A percentile compares a stretch with the other conserved stretches of the same genome.
Conservation (phyloP, 345 rosid species). For the Eucalyptus pauciflora region DNA sequence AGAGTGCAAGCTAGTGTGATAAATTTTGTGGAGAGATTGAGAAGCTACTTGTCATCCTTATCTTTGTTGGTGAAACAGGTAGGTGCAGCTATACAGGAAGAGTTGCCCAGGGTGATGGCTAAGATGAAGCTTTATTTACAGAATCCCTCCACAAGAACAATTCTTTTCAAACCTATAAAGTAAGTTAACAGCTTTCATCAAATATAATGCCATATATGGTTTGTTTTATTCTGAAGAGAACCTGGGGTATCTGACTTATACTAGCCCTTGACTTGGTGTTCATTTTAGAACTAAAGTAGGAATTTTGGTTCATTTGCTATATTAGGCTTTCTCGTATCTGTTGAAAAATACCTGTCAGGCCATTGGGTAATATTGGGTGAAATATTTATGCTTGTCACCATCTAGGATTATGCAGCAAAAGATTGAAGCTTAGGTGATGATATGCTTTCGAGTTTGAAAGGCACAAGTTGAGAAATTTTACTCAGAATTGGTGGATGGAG, state of each 20-base stretch:
- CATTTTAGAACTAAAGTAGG: background rate
- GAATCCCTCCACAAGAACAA: slow-evolving; percentile 71
- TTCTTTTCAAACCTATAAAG: slow-evolving; percentile 94
- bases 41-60: background rate
- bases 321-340: background rate
- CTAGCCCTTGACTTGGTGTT: background rate
- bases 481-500: background rate
- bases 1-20: background rate
- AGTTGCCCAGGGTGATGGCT: slow-evolving; percentile 54
- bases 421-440: background rate
- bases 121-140: slow-evolving; percentile 94
- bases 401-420: background rate
- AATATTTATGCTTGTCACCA: background rate
- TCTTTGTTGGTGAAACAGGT: slow-evolving; percentile 35
- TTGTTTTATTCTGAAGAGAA: background rate
- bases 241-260: background rate
- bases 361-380: background rate
- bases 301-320: background rate
- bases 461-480: background rate
- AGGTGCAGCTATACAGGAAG: slow-evolving; percentile 55
- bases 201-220: background rate
- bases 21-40: background rate
- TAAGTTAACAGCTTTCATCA: slow-evolving; percentile 14
- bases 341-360: background rate
- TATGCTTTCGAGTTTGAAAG: background rate